Conservation (phyloP, 257 asterid genomes). For the Petunia axillaris region DNA sequence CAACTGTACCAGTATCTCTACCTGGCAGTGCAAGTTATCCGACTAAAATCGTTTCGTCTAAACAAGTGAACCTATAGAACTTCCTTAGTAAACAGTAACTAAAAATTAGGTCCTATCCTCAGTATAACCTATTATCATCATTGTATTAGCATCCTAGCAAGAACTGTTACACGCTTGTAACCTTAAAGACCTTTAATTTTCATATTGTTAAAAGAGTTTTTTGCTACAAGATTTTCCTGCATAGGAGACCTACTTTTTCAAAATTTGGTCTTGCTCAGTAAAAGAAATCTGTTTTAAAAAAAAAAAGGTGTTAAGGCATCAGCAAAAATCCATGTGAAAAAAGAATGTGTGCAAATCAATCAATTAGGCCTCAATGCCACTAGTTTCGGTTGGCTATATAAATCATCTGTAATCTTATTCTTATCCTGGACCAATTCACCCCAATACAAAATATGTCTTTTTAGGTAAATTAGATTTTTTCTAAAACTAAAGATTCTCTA, state of each 20-base stretch:
- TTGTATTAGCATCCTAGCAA: not conserved
- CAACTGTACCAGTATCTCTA: not conserved
- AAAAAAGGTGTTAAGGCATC: not conserved
- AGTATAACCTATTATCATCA: not conserved
- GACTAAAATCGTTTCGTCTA: not conserved
- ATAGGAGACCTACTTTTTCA: not conserved
- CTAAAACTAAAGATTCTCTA: not conserved
- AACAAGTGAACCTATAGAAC: not conserved
- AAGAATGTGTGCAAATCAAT: not conserved
- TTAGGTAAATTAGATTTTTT: not conserved
- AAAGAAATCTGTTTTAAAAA: not conserved
- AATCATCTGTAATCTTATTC: not conserved
- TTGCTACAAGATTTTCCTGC: not conserved
- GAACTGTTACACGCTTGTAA: slow-evolving; percentile 1
- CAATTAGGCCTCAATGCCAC: not conserved
- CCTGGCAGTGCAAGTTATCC: not conserved
- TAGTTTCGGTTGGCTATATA: not conserved
- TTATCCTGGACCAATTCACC: not conserved
- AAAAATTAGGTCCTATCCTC: not conserved
- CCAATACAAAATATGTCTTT: not conserved
- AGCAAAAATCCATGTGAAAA: not conserved
- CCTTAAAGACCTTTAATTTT: not conserved
- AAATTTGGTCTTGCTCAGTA: not conserved
- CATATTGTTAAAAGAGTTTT: not conserved
- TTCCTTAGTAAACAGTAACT: not conserved